Conservation (phyloP, 345 rosid species). For the Cardamine occulta region DNA sequence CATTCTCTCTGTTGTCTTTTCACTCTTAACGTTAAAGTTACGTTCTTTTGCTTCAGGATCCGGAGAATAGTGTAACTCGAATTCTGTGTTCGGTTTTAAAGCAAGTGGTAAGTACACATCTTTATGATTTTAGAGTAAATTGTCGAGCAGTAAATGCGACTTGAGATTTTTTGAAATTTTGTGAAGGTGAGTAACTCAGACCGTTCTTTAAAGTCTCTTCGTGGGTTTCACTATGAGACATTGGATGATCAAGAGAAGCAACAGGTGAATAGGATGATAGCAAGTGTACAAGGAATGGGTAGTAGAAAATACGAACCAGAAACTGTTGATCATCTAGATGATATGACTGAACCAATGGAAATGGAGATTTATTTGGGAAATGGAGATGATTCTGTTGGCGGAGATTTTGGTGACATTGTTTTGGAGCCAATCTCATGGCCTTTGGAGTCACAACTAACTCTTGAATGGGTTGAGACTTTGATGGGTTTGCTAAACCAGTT, state of each 20-base stretch:
- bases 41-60: constrained; percentile 44
- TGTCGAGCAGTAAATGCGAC: background rate
- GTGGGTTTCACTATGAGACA: constrained; percentile 43
- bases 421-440: constrained; percentile 51
- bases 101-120: constrained; percentile 43
- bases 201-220: constrained; percentile 41
- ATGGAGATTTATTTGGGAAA: constrained; percentile 46
- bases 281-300: constrained; percentile 43
- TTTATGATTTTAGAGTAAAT: background rate
- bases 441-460: constrained; percentile 41
- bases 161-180: background rate
- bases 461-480: constrained; percentile 48
- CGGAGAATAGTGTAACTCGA: constrained; percentile 47
- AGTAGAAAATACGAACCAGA: constrained; percentile 46
- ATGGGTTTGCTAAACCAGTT: constrained; percentile 45
- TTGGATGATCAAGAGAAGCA: constrained; percentile 44
- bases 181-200: constrained; percentile 46
- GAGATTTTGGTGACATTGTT: constrained; percentile 39
- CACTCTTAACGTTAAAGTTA: background rate
- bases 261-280: constrained; percentile 36
- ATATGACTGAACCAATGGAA: constrained; percentile 38
- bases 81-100: constrained; percentile 48
- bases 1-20: constrained; percentile 5
- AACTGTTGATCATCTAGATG: constrained; percentile 37
- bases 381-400: constrained; percentile 39